Evolutionary conservation across 805 yeast species (phyloP).

Genomic region (Pichia occidentalis): DNA sequence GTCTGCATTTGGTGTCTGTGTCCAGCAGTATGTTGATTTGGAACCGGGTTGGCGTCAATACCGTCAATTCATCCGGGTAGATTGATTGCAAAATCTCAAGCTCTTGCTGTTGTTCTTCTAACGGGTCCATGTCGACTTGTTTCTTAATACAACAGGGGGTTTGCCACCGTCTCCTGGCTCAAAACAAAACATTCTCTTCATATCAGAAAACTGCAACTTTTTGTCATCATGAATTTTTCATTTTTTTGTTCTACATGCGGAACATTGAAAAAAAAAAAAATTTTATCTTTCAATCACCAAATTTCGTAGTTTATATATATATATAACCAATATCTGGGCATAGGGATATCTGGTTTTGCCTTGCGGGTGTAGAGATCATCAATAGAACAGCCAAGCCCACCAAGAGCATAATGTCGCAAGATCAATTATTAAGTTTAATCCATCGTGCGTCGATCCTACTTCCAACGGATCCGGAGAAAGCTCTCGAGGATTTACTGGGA

Average conservation of each 20-base stretch:
- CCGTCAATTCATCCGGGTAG: slow-evolving; percentile 83
- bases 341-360: not conserved
- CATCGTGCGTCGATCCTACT: slow-evolving; percentile 37
- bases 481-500: slow-evolving; percentile 42
- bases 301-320: not conserved
- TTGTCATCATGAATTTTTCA: slow-evolving; percentile 8
- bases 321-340: no score
- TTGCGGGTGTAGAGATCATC: no score
- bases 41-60: slow-evolving; percentile 40
- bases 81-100: slow-evolving; percentile 83
- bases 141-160: not conserved
- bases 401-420: slow-evolving; percentile 3
- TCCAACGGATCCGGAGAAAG: slow-evolving; percentile 43
- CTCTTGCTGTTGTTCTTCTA: slow-evolving; percentile 85
- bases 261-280: slow-evolving; percentile 5
- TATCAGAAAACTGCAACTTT: no score
- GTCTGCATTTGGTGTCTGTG: slow-evolving; percentile 54
- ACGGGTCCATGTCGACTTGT: slow-evolving; percentile 23
- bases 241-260: not conserved
- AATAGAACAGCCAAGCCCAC: not conserved
- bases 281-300: not conserved
- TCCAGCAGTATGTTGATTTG: slow-evolving; percentile 60
- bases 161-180: no score
- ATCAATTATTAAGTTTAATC: slow-evolving; percentile 17
- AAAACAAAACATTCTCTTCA: no score